Base-by-base conservation (phyloP, 148 eudicot genomes). In the Chenopodium suecicum region DNA sequence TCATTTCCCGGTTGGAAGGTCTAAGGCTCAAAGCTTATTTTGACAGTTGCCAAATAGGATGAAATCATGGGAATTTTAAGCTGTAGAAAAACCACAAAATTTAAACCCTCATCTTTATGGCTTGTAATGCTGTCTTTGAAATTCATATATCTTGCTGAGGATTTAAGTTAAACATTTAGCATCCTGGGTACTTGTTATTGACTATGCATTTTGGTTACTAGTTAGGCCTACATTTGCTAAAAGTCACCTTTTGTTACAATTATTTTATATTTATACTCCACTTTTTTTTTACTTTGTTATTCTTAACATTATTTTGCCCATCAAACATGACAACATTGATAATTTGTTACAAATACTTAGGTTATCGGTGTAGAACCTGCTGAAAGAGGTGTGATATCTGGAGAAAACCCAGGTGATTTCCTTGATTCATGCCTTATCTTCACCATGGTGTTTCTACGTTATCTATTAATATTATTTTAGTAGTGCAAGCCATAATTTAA, bases 311-410 rank as follows among this genome's bases (percentile, higher is more conserved):
- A 25, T 64, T 11, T 52, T 11, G 4, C 75, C 13, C 37, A 5
- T 76, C 25, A 11, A 25, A 10, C 31, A 44, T n/a, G 58, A 11
- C 64, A 13, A 13, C 12, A 25, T 27, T 66, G 73, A 27, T 73
- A 50, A 31, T 74, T 72, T 48, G 37, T 75, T 48, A 81, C 14
- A 27, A 70, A 71, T 70, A 19, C 81, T 75, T 79, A 92, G 95
- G 92, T 92, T 22, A 75, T 90, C 80, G 95, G 95, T 69, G 94
- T 89, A 72, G 91, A 90, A 85, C 95, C 95, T 84, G 92, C 88
- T 7, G 92, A 92, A 70, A 89, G 92, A 79, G 84, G 86, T 81
- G 91, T 91, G 79, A 80, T 91, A 70, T 88, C 94, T 37, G 92
- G 95, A 72, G 91, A 87, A 80, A 89, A 92, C 78, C 88, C 90